These are phyloP conservation scores for Schrenkiella parvula DNA, from an alignment of 345 rosid genomes.

Conservation along the genomic window DNA sequence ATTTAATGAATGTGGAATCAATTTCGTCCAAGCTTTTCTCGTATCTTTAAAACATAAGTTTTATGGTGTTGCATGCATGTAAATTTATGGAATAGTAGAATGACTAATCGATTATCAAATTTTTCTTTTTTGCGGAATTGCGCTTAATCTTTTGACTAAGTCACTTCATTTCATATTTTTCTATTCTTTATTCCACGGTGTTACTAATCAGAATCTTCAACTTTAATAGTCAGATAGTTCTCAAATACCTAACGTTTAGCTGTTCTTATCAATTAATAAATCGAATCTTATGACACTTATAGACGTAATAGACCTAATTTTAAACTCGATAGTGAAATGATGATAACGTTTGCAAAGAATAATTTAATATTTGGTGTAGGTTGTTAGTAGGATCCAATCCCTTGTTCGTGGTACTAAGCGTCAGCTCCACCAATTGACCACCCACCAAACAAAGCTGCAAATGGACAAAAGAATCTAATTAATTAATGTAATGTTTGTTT, in stretches of 20 bases:
- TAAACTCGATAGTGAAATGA: not conserved
- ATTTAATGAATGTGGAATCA: not conserved
- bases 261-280: constrained; percentile 4
- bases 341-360: not conserved
- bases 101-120: not conserved
- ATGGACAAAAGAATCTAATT: not conserved
- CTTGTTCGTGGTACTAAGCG: not conserved
- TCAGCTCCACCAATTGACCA: not conserved
- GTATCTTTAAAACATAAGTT: not conserved
- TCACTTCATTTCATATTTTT: not conserved
- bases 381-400: not conserved
- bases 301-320: not conserved
- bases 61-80: too few relatives aligned
- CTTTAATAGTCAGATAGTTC: not conserved
- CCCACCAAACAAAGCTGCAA: not conserved
- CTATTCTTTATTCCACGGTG: not conserved
- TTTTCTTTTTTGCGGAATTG: not conserved
- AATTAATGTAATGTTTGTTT: not conserved
- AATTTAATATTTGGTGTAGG: not conserved
- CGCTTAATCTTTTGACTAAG: not conserved
- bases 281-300: not conserved
- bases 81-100: too few relatives aligned
- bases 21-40: not conserved
- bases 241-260: not conserved
- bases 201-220: not conserved